Conservation (phyloP, 305 asterid species). For the Fraxinus sp. region DNA sequence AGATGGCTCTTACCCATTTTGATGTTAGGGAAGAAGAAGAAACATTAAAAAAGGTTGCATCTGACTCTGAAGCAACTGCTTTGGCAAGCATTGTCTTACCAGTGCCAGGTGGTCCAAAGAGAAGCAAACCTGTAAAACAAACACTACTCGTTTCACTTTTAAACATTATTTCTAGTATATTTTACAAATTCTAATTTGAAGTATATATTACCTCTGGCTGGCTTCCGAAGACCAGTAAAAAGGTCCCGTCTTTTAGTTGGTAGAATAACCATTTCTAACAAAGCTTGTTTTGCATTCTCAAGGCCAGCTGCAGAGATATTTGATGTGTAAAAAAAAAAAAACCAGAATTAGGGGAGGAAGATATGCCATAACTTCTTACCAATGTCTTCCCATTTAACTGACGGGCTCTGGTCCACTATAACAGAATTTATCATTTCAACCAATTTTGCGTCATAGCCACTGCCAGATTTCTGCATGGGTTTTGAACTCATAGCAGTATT, state of each 20-base stretch:
- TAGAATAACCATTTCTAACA: slow-evolving; percentile 92
- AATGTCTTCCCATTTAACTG: slow-evolving; percentile 98
- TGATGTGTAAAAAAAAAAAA: not conserved
- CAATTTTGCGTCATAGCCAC: slow-evolving; percentile 74
- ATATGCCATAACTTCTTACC: slow-evolving; percentile 54
- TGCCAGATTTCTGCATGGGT: slow-evolving; percentile 47
- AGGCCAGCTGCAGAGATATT: slow-evolving; percentile 77
- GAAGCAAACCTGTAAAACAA: slow-evolving; percentile 71
- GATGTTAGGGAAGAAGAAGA: slow-evolving; percentile 98
- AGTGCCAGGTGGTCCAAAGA: slow-evolving; percentile 99
- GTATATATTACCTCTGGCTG: slow-evolving; percentile 75
- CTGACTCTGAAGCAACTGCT: slow-evolving; percentile 98
- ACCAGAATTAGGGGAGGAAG: slow-evolving; percentile 14
- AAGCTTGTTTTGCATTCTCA: slow-evolving; percentile 94
- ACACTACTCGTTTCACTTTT: slow-evolving; percentile 17
- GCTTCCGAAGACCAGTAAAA: slow-evolving; percentile 91
- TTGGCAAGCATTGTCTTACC: slow-evolving; percentile 98
- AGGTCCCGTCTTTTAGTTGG: slow-evolving; percentile 96
- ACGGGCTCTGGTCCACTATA: slow-evolving; percentile 83
- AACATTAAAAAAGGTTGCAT: slow-evolving; percentile 89
- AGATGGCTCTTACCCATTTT: slow-evolving; percentile 74
- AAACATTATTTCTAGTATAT: not conserved
- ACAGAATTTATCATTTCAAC: slow-evolving; percentile 88
- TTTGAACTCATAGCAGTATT: slow-evolving; percentile 36
- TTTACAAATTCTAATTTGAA: slow-evolving; percentile 2